Evolutionary conservation across 1,284 basidiomycete species (phyloP).

Genomic region (Spongiforma sp.): DNA sequence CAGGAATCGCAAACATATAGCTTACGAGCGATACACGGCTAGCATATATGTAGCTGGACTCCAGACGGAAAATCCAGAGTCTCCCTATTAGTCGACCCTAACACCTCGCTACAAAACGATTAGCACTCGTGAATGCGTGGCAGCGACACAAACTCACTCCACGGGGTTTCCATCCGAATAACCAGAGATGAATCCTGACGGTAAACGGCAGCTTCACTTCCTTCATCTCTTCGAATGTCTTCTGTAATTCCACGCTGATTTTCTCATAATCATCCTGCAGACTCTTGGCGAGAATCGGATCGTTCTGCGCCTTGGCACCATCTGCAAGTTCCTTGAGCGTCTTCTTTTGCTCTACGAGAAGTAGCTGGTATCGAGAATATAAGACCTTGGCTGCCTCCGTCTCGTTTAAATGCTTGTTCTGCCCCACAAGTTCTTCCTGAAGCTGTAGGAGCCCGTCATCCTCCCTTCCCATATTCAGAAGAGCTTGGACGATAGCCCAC

Average conservation of each 20-base stretch:
- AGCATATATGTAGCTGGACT: too few relatives aligned
- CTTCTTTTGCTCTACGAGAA: background rate
- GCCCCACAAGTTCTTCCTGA: background rate
- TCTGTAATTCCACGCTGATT: background rate
- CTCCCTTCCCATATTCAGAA: background rate
- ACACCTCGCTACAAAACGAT: too few relatives aligned
- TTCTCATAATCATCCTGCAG: background rate
- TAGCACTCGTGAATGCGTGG: background rate
- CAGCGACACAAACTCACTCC: slow-evolving; percentile 6
- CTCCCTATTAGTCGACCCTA: too few relatives aligned
- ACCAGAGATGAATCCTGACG: background rate
- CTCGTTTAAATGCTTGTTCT: background rate
- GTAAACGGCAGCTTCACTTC: background rate
- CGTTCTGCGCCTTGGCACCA: background rate
- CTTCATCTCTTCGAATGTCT: background rate
- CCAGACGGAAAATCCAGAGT: too few relatives aligned
- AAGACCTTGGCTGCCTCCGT: background rate
- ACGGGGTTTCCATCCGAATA: background rate
- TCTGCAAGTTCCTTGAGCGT: background rate
- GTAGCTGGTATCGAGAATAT: background rate
- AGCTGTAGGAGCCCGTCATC: background rate
- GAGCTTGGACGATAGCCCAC: slow-evolving; percentile 1
- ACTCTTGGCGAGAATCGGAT: background rate
- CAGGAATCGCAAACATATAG: too few relatives aligned
- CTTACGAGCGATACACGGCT: too few relatives aligned